Base-by-base conservation (phyloP, 345 rosid genomes). In the Fremontodendron californicum region DNA sequence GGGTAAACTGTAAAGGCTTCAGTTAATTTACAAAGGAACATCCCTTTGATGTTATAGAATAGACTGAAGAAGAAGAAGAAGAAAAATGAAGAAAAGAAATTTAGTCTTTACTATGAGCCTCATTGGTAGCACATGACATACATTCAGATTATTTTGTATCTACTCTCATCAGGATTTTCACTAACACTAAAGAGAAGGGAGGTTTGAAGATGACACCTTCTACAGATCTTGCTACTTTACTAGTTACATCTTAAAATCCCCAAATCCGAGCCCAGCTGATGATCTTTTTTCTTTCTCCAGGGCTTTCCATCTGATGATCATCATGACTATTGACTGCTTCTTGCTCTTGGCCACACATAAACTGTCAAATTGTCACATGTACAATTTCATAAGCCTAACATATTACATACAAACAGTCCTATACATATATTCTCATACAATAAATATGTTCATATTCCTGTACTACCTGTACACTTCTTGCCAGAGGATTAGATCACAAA, bases 401-500 rank as follows among this genome's bases (percentile, higher is more conserved):
- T 21, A n/a, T n/a, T 21, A 39, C 49, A 62, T 31, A 16, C 40
- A 4, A 19, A n/a, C 9, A 65, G 48, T 0, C n/a, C 31, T n/a
- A 39, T 65, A 39, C 29, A n/a, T 65, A n/a, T 37, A 65, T n/a
- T 37, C 27, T 9, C 13, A 40, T 65, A 39, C 18, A 2, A 54
- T 39, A 52, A 13, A 52, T 39, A 52, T 31, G 64, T 52, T 73
- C 48, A 6, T 55, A 35, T 39, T n/a, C 45, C 16, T 21, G 9
- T 12, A 48, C 40, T 25, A 42, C 74, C 75, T 75, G 77, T 81
- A 80, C 79, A 78, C 72, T 75, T 80, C 78, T 64, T 58, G 78
- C 82, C 77, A 51, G 13, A 27, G 60, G 46, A 75, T 60, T 61
- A 64, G 64, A 73, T 19, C 66, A 40, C 49, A 71, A n/a, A 81